A percentile compares a stretch with the other conserved stretches of the same genome.
These are phyloP conservation scores for Anaeramoeba flamelloides DNA, from an alignment of 78 protist genomes.

Conservation along the genomic window DNA sequence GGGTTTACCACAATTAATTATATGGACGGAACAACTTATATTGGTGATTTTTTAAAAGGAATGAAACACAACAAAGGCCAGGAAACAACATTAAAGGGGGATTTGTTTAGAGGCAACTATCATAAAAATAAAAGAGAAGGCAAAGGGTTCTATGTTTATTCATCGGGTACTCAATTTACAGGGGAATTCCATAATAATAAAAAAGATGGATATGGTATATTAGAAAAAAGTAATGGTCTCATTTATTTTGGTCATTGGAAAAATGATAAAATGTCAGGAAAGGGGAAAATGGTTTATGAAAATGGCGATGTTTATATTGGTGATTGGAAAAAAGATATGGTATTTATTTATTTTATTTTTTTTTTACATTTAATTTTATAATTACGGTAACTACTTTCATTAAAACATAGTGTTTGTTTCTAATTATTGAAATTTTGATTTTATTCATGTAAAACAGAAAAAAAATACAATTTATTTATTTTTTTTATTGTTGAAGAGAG, in stretches of 20 bases:
- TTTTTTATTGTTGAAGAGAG: too few relatives aligned
- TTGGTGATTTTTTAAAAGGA: not conserved
- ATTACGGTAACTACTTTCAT: too few relatives aligned
- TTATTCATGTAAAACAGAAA: too few relatives aligned
- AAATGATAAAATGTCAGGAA: not conserved
- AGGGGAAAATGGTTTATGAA: not conserved
- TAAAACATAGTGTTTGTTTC: too few relatives aligned
- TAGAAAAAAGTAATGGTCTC: not conserved
- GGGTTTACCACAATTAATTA: not conserved
- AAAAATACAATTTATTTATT: too few relatives aligned
- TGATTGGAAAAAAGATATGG: not conserved
- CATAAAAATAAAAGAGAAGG: not conserved
- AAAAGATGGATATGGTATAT: not conserved
- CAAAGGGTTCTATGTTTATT: not conserved
- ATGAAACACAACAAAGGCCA: not conserved
- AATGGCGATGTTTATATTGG: not conserved
- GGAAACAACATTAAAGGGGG: not conserved
- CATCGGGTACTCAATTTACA: not conserved
- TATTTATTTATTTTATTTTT: too few relatives aligned
- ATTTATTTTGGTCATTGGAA: not conserved
- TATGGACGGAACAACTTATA: not conserved
- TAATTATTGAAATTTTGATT: too few relatives aligned
- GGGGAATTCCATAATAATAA: not conserved
- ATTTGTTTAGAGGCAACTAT: not conserved
- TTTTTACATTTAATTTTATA: too few relatives aligned